Base-by-base conservation (phyloP, 495 filamentous ascomycete genomes). In the Schizothecium vesticola region DNA sequence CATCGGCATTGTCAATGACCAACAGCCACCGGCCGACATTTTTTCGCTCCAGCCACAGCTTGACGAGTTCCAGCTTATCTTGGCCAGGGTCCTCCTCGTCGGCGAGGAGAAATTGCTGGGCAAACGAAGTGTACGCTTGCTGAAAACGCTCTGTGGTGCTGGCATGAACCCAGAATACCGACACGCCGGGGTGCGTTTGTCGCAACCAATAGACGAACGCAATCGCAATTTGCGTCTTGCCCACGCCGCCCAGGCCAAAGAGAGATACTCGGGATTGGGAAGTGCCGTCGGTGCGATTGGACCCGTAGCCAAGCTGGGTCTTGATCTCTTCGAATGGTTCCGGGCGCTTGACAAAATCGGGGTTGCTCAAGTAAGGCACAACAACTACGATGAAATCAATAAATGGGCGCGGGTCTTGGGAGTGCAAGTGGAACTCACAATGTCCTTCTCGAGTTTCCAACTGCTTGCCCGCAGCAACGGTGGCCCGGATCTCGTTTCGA, bases 1-100 rank as follows among this genome's bases (percentile, higher is more conserved):
- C 80, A 70, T 87, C 83, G 10, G 81, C 83, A 66, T 84, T 86
- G 70, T 87, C 84, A 26, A 87, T 74, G n/a, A 85, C 72, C 65
- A 86, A 67, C 24, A 85, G 61, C 85, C 84, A 88, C 12, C 59
- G 63, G 21, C 79, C 78, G 12, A 13, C 23, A 26, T 26, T 23
- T 21, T 59, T 23, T 59, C 57, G 23, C 11, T 59, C 57, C 3
- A 59, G 22, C 57, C 57, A 59, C 57, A 16, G 2, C 57, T 59
- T 59, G 23, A 59, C 57, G 12, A 26, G 7, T 2, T 25, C 12
- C 10, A 59, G 57, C 3, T 16, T 25, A 26, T 59, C 23, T 26
- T 26, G 57, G 22, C 12, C 33, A 36, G 33, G 33, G 31, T 13
- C 9, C 28, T 28, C 31, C 12, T 2, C 31, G 0, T 13, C 31